Percentiles rank a stretch among this genome's conserved stretches.
Conservation (phyloP, 176 grass and related monocot species). For the Microstegium vimineum region DNA sequence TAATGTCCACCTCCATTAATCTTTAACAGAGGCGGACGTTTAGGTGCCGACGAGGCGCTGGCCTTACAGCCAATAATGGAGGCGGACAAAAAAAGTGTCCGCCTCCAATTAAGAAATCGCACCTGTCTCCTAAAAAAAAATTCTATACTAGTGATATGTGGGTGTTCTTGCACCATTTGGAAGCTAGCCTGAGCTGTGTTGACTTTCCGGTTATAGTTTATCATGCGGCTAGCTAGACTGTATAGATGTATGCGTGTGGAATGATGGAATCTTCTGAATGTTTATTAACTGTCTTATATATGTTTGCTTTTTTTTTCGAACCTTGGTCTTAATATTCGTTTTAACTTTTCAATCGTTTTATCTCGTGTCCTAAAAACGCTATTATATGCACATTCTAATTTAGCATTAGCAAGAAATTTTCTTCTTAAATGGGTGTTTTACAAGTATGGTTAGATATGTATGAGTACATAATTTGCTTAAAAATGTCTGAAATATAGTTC, state of each 20-base stretch:
- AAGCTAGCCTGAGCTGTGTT: constrained; percentile 31
- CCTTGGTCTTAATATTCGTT: not conserved
- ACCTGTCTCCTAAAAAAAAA: too few relatives aligned
- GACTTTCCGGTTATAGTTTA: constrained; percentile 40
- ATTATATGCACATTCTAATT: not conserved
- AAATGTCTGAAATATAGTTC: not conserved
- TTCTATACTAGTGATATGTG: too few relatives aligned
- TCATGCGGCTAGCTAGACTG: not conserved
- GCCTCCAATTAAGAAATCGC: too few relatives aligned
- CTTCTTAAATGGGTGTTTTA: not conserved
- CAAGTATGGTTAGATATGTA: not conserved
- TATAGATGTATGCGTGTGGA: constrained; percentile 22
- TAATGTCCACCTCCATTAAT: too few relatives aligned
- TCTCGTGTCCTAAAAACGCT: not conserved
- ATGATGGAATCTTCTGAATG: constrained; percentile 41
- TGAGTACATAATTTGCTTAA: not conserved
- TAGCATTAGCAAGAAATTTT: too few relatives aligned
- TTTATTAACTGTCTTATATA: constrained; percentile 15
- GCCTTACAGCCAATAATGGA: too few relatives aligned
- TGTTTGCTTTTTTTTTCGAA: not conserved
- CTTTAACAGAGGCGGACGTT: too few relatives aligned
- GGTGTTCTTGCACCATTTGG: constrained; percentile 43
- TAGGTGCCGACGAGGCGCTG: too few relatives aligned
- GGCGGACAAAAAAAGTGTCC: too few relatives aligned
- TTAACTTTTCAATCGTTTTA: not conserved